A percentile compares a stretch with the other conserved stretches of the same genome.
These are phyloP conservation scores for Neurospora tetraspora DNA, from an alignment of 495 filamentous ascomycete genomes.

Conservation along the genomic window DNA sequence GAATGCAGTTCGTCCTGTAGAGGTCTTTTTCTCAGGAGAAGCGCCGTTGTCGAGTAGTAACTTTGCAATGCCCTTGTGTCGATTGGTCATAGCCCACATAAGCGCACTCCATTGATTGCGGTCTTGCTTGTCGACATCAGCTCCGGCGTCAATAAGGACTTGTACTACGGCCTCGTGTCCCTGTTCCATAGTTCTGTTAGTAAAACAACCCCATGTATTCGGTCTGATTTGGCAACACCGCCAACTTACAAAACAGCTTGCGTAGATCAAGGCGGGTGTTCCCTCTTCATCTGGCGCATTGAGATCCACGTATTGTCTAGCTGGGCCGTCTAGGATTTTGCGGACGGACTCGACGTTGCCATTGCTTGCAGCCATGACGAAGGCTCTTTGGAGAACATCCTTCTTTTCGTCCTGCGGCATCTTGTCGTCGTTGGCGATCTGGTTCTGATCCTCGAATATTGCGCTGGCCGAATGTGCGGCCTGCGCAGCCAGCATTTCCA, in stretches of 20 bases:
- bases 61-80: constrained; percentile 92
- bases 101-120: constrained; percentile 93
- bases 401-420: constrained; percentile 69
- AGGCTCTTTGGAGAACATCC: constrained; percentile 67
- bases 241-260: constrained; percentile 85
- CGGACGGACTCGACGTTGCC: constrained; percentile 76
- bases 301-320: constrained; percentile 70
- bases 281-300: constrained; percentile 91
- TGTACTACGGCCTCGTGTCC: constrained; percentile 86
- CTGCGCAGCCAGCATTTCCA: constrained; percentile 94
- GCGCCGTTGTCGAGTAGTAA: constrained; percentile 85
- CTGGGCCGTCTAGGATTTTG: constrained; percentile 65
- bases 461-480: constrained; percentile 70
- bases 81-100: constrained; percentile 99
- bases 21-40: constrained; percentile 90
- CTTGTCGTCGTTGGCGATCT: constrained; percentile 61
- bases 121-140: constrained; percentile 89
- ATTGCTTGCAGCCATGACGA: constrained; percentile 96
- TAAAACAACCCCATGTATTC: constrained; percentile 1
- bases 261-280: constrained; percentile 90
- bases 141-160: constrained; percentile 74
- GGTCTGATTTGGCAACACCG: constrained; percentile 4
- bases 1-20: constrained; percentile 86
- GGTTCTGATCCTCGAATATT: constrained; percentile 67
- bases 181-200: constrained; percentile 32